A percentile compares a stretch with the other conserved stretches of the same genome.
Conservation (phyloP, 495 filamentous ascomycete genomes). For the Evernia prunastri region DNA sequence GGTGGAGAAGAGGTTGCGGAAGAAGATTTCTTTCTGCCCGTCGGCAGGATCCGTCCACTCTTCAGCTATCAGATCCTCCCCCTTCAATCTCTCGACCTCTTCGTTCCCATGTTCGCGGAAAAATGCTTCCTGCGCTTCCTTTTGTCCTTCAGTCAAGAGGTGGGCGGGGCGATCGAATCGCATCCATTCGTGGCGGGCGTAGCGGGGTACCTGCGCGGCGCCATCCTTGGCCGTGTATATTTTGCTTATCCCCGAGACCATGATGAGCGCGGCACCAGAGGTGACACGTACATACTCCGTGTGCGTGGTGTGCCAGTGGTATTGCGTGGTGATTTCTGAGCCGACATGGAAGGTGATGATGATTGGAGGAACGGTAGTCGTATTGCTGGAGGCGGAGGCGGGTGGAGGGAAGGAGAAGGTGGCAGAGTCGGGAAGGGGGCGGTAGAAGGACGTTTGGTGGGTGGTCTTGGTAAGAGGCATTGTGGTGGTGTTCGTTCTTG, state of each 20-base stretch:
- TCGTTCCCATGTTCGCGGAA: background rate
- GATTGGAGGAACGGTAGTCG: background rate
- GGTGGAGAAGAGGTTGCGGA: slow-evolving; percentile 8
- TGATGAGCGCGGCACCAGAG: slow-evolving; percentile 7
- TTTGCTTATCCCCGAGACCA: background rate
- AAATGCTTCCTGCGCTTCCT: background rate
- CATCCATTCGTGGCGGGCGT: slow-evolving; percentile 17
- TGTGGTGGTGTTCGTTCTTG: background rate
- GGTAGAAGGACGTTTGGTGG: background rate
- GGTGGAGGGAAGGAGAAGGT: slow-evolving; percentile 5
- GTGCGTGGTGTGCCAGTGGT: slow-evolving; percentile 11
- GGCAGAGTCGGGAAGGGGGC: background rate
- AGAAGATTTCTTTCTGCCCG: slow-evolving; percentile 14
- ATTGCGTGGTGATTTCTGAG: background rate
- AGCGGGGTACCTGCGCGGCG: slow-evolving; percentile 1
- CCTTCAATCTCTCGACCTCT: background rate
- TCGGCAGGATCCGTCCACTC: slow-evolving; percentile 16
- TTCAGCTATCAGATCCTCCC: slow-evolving; percentile 2
- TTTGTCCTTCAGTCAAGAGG: background rate
- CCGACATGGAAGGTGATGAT: background rate
- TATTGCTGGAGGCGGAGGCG: background rate
- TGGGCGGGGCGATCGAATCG: slow-evolving; percentile 10
- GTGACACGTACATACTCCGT: slow-evolving; percentile 1
- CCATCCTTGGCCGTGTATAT: slow-evolving; percentile 8
- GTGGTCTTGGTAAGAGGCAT: slow-evolving; percentile 10